Conservation (phyloP, 176 grass and related monocot species). For the Cenchrus americanus region DNA sequence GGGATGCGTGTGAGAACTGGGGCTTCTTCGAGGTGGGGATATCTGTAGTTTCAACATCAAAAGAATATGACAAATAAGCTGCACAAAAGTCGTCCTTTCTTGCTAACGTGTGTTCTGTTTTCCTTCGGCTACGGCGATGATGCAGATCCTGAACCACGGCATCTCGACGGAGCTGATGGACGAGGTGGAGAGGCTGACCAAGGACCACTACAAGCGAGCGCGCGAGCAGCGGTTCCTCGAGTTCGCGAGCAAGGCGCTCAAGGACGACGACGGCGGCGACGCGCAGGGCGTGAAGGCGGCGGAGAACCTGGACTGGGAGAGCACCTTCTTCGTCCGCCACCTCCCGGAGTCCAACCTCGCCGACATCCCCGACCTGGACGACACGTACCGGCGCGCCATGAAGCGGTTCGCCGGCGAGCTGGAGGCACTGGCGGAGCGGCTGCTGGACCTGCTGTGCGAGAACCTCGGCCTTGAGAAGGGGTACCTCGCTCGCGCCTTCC, state of each 20-base stretch:
- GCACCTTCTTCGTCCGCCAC: conserved; percentile 79
- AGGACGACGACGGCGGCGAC: conserved; percentile 16
- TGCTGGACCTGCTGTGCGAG: conserved; percentile 74
- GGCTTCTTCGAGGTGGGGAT: conserved; percentile 81
- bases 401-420: conserved; percentile 68
- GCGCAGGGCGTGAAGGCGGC: conserved; percentile 6
- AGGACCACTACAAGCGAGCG: conserved; percentile 74
- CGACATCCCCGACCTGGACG: conserved; percentile 51
- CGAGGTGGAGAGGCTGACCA: conserved; percentile 85
- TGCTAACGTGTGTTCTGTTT: conserved; percentile 51
- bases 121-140: fast-evolving
- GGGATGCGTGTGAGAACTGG: conserved; percentile 91
- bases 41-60: background rate
- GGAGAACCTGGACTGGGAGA: conserved; percentile 79
- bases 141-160: conserved; percentile 78
- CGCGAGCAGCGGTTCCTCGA: conserved; percentile 76
- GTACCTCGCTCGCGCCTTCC: conserved; percentile 60
- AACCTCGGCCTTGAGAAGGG: conserved; percentile 67
- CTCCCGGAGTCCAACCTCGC: conserved; percentile 67
- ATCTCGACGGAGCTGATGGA: conserved; percentile 65
- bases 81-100: background rate
- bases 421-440: conserved; percentile 61
- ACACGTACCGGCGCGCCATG: conserved; percentile 64
- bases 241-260: conserved; percentile 66
- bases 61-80: background rate